Base-by-base conservation (phyloP, 257 asterid species). In the Craterostigma plantagineum region DNA sequence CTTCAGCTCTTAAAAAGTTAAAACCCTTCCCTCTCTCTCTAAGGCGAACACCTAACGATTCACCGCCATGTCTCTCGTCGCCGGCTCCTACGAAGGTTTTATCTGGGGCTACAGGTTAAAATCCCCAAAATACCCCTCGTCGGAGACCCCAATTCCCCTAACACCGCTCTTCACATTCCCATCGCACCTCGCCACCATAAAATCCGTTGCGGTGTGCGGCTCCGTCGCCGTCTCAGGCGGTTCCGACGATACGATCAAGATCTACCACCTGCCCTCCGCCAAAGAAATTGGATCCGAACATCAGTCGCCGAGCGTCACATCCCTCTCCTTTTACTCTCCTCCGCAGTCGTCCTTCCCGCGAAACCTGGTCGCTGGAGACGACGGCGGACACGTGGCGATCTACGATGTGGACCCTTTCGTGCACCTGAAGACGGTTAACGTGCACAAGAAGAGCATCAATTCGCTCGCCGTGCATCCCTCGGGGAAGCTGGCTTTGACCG, bases 41-140 rank as follows among this genome's bases (percentile, higher is more conserved):
- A 23, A 23, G 30, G 30, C 30, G 30, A 23, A 23, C 30, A 23
- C 30, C 30, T 23, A 23, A 23, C 30, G 30, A 23, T 23, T 23
- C 30, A 23, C 30, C 30, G 30, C 30, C 30, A 78, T 81, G 94
- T 69, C 77, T 50, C 50, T 87, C 46, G 69, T 87, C 0, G 98
- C 98, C 1, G 98, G 98, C 16, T 87, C 98, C 1, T 87, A 87
- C 56, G 98, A 87, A 74, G 73, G 90, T 1, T 87, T 82, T 77
- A 63, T 87, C 10, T 87, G 98, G 98, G 98, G 98, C 11, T 87
- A 67, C 87, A 71, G 55, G 17, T 48, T 82, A 0, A 77, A 63
- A 54, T 56, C 77, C 35, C 58, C 10, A 6, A 66, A 73, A 35
- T 35, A 23, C 30, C 30, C 30, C 4, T 23, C 30, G 6, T 2